A percentile compares a stretch with the other conserved stretches of the same genome.
Conservation (phyloP, 306 rosid species). For the Begonia peltatifolia region DNA sequence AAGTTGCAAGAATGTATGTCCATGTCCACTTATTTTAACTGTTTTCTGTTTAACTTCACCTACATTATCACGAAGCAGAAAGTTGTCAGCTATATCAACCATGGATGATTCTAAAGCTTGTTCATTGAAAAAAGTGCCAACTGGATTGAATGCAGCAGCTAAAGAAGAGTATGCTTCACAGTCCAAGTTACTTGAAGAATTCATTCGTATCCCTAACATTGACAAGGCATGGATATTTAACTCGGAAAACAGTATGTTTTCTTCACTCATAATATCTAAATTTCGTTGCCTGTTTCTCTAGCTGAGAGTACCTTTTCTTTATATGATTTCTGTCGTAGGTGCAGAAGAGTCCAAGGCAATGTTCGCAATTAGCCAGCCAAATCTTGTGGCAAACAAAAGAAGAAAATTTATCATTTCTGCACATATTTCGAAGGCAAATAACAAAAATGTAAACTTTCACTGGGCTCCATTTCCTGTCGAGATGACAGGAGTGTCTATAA, state of each 20-base stretch:
- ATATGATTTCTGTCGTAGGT: not conserved
- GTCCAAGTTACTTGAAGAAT: constrained; percentile 55
- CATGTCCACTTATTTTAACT: not conserved
- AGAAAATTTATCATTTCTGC: constrained; percentile 40
- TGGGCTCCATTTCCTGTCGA: constrained; percentile 78
- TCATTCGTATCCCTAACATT: constrained; percentile 45
- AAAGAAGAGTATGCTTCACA: constrained; percentile 57
- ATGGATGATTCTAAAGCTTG: constrained; percentile 40
- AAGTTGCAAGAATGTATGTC: not conserved
- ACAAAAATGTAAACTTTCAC: constrained; percentile 27
- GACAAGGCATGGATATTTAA: constrained; percentile 66
- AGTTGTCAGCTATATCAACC: constrained; percentile 18
- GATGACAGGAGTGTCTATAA: constrained; percentile 41
- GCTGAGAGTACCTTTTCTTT: not conserved
- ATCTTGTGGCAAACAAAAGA: constrained; percentile 50
- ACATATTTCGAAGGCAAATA: constrained; percentile 27
- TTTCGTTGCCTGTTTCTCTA: not conserved
- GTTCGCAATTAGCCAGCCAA: constrained; percentile 46
- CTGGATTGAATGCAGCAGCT: constrained; percentile 35
- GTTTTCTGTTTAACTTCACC: not conserved
- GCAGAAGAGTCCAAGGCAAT: constrained; percentile 44
- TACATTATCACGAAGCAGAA: constrained; percentile 15
- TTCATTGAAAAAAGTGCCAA: constrained; percentile 25
- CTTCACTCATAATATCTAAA: not conserved
- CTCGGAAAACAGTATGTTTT: constrained; percentile 32